Evolutionary conservation across 176 grass and related monocot species (phyloP), one percentile per base, ranked within the genome.

Genomic region (Bothriochloa decipiens): DNA sequence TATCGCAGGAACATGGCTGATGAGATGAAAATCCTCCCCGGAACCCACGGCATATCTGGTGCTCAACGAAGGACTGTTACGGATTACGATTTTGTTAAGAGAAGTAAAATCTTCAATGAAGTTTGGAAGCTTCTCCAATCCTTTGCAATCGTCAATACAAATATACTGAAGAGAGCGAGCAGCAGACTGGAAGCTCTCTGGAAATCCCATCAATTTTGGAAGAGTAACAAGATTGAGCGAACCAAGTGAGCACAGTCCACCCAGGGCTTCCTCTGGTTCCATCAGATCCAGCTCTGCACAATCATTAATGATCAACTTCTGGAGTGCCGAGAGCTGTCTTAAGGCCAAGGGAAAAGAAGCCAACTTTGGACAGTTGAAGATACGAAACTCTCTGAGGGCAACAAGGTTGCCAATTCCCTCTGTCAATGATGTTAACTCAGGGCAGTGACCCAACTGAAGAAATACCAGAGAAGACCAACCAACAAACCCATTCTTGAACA

Each of bases 301-400:
- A n/a, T 58, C 20, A 28, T 58, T 15, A 81, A 81, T 57, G 0
- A 15, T 1, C 22, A 81, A 28, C 8, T 20, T 81, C 33, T 82
- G 50, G 10, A 82, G 67, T 11, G 5, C 20, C 1, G 37, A 23
- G 16, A 82, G 23, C 15, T 0, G 50, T 0, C 39, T 72, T 36
- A 82, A 43, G 50, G n/a, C 17, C 1, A n/a, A 26, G 5, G 80
- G 67, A 6, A 82, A 25, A 60, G 35, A 60, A 18, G 50, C n/a
- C 80, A 82, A 60, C 36, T 82, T 82, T 14, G 80, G 67, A 60
- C 67, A 82, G 18, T 22, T 22, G 9, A 43, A 82, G n/a, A 82
- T 55, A 5, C 4, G 17, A 1, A 82, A 11, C 3, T 60, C 67
- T 82, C 4, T 11, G 4, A 81, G 79, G 3, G 79, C 3, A 57